Conservation (phyloP, 768 basidiomycete species). For the Megacollybia marginata region DNA sequence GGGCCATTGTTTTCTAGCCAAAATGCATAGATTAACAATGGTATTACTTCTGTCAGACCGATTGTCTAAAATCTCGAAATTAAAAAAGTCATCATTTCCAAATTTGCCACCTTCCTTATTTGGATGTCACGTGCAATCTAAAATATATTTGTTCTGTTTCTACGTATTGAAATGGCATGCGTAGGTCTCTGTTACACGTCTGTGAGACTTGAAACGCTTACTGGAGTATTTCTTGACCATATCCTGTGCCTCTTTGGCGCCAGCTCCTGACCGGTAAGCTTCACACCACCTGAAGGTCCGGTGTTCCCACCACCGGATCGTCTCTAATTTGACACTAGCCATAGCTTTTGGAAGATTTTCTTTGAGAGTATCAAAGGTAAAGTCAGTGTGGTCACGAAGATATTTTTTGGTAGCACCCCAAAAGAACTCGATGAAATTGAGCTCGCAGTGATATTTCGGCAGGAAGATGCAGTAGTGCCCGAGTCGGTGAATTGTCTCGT, state of each 20-base stretch:
- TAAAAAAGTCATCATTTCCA: not conserved
- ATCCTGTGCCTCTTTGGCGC: conserved; percentile 9
- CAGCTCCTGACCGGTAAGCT: conserved; percentile 11
- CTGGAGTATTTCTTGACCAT: conserved; percentile 12
- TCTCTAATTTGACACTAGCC: conserved; percentile 6
- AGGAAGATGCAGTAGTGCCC: conserved; percentile 9
- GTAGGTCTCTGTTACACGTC: not conserved
- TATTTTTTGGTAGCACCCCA: conserved; percentile 22
- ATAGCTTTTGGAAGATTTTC: conserved; percentile 12
- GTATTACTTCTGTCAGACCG: conserved; percentile 6
- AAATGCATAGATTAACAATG: no score
- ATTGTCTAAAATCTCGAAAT: not conserved
- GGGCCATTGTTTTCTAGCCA: no score
- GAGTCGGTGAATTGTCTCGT: conserved; percentile 6
- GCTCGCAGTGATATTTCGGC: conserved; percentile 20
- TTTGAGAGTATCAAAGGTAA: conserved; percentile 11
- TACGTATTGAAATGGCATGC: not conserved
- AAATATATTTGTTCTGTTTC: not conserved
- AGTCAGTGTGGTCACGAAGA: conserved; percentile 14
- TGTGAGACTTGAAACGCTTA: conserved; percentile 5
- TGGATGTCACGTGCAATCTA: conserved; percentile 4
- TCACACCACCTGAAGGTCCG: conserved; percentile 6
- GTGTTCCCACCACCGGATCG: conserved; percentile 15
- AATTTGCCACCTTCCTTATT: not conserved
- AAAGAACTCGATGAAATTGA: conserved; percentile 22